A percentile compares a stretch with the other conserved stretches of the same genome.
Evolutionary conservation across 768 basidiomycete genomes (phyloP).

Genomic region (Inosperma sp.): DNA sequence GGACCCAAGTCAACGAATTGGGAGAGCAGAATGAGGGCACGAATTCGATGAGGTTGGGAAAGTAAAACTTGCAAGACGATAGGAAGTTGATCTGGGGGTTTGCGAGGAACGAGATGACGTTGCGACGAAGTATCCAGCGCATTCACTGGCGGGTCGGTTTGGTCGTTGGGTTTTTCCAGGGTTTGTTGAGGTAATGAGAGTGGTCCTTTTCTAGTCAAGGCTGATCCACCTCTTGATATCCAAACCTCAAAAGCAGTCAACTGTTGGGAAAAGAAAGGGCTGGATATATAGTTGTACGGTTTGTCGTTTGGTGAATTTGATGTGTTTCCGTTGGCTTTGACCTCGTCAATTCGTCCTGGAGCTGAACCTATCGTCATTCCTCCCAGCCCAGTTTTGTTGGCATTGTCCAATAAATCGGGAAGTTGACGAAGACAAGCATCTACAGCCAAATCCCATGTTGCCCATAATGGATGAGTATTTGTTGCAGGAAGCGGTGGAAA

Average conservation of each 20-base stretch:
- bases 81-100: slow-evolving; percentile 94
- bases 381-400: slow-evolving; percentile 31
- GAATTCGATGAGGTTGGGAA: slow-evolving; percentile 91
- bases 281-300: slow-evolving; percentile 74
- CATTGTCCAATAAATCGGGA: slow-evolving; percentile 77
- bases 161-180: slow-evolving; percentile 1
- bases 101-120: slow-evolving; percentile 69
- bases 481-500: slow-evolving; percentile 88
- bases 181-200: slow-evolving; percentile 53
- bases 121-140: slow-evolving; percentile 21
- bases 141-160: slow-evolving; percentile 5
- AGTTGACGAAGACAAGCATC: slow-evolving; percentile 91
- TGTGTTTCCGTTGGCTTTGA: slow-evolving; percentile 24
- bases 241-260: slow-evolving; percentile 97
- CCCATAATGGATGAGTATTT: slow-evolving; percentile 96
- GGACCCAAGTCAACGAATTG: slow-evolving; percentile 98
- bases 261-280: slow-evolving; percentile 92
- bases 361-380: slow-evolving; percentile 28
- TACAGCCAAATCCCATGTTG: slow-evolving; percentile 95
- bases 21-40: slow-evolving; percentile 91
- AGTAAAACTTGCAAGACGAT: slow-evolving; percentile 96
- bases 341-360: slow-evolving; percentile 39
- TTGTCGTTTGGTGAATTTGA: slow-evolving; percentile 31
- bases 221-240: slow-evolving; percentile 91
- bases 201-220: slow-evolving; percentile 71